Conservation (phyloP, 257 asterid species). For the Marsdenia floribunda region DNA sequence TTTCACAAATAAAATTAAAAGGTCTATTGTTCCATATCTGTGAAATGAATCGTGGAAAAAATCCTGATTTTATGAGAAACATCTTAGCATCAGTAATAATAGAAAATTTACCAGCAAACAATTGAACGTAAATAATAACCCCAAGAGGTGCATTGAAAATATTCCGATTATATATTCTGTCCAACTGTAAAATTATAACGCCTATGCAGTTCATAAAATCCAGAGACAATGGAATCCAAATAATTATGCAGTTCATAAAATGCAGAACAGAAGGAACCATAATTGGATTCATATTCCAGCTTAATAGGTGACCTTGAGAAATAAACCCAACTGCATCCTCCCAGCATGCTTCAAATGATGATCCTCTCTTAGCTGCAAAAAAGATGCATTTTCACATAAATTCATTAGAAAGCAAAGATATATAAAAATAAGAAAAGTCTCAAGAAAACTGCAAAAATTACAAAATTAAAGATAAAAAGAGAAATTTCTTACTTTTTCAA, state of each 20-base stretch:
- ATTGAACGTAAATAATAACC: neutral
- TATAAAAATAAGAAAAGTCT: neutral
- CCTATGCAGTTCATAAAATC: neutral
- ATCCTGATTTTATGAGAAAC: neutral
- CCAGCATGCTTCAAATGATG: slow-evolving; percentile 99
- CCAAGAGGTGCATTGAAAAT: neutral
- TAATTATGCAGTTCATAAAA: neutral
- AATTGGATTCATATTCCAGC: neutral
- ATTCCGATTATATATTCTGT: neutral
- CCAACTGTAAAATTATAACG: neutral
- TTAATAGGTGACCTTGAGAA: slow-evolving; percentile 66
- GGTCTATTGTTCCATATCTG: neutral
- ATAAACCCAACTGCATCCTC: slow-evolving; percentile 87
- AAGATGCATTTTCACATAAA: neutral
- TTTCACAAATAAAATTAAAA: neutral
- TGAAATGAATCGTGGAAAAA: neutral
- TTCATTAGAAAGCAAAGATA: neutral
- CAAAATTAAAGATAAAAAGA: neutral
- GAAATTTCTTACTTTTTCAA: slow-evolving; percentile 60
- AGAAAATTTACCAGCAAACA: neutral
- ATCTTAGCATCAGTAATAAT: neutral
- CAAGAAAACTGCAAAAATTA: neutral
- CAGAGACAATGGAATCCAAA: neutral
- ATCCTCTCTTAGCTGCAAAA: slow-evolving; percentile 80
- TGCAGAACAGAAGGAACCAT: neutral